These are phyloP conservation scores for Leccinum proliferum DNA, from an alignment of 1,284 basidiomycete genomes.

Conservation along the genomic window DNA sequence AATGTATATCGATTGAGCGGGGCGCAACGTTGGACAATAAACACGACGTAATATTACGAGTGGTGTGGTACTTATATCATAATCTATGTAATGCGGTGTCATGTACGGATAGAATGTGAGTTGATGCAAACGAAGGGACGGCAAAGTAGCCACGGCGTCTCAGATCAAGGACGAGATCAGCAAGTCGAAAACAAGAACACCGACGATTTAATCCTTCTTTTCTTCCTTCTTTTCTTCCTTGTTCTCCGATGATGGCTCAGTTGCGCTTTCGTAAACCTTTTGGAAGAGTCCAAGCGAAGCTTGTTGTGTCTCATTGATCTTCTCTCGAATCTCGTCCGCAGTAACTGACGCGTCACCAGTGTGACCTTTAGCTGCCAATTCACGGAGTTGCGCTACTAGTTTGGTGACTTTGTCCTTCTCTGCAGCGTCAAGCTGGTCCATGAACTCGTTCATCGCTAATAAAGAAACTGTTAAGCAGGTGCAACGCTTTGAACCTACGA, in stretches of 20 bases:
- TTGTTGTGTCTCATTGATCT: slow-evolving; percentile 95
- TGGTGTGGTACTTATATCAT: slow-evolving; percentile 29
- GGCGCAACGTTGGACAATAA: slow-evolving; percentile 14
- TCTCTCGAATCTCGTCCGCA: slow-evolving; percentile 86
- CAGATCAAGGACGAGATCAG: slow-evolving; percentile 8
- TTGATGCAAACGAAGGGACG: slow-evolving; percentile 25
- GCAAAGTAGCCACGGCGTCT: slow-evolving; percentile 10
- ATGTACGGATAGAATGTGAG: slow-evolving; percentile 9
- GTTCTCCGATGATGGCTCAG: slow-evolving; percentile 43
- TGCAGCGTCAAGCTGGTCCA: slow-evolving; percentile 88
- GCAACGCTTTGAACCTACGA: background rate
- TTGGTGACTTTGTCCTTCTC: slow-evolving; percentile 94
- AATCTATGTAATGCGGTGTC: slow-evolving; percentile 23
- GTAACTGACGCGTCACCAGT: slow-evolving; percentile 78
- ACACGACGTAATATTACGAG: slow-evolving; percentile 22
- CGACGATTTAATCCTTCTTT: slow-evolving; percentile 61
- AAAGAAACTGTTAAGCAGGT: slow-evolving; percentile 5
- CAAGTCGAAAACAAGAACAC: background rate
- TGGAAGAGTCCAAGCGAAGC: slow-evolving; percentile 97
- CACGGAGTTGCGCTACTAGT: slow-evolving; percentile 85
- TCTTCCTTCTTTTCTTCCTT: slow-evolving; percentile 51
- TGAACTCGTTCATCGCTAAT: slow-evolving; percentile 92
- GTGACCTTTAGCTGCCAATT: slow-evolving; percentile 88
- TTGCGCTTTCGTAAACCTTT: slow-evolving; percentile 94
- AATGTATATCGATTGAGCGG: slow-evolving; percentile 20